A percentile compares a stretch with the other conserved stretches of the same genome.
phyloP scores from a whole-genome alignment of 176 grass and related monocot species.

The Oryza nivara region DNA sequence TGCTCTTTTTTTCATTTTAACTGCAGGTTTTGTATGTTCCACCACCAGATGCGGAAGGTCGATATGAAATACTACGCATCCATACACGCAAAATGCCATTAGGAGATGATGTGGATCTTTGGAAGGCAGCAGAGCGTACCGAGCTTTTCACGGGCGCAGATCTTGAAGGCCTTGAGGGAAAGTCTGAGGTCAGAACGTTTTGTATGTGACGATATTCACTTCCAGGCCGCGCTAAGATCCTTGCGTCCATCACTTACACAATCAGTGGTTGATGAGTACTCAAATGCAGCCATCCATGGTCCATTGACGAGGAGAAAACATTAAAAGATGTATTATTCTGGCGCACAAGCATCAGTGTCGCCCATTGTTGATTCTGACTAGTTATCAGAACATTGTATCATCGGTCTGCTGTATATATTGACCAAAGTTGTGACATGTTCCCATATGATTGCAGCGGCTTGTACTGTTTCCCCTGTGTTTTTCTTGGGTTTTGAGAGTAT shows the following conservation, averaged over 20 bases:
- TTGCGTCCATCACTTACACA: conserved; percentile 69
- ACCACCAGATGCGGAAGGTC: conserved; percentile 67
- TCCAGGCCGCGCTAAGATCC: conserved; percentile 56
- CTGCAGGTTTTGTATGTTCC: conserved; percentile 82
- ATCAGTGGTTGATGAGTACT: conserved; percentile 65
- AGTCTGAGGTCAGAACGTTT: conserved; percentile 51
- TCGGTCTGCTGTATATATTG: background rate
- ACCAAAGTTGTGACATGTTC: background rate
- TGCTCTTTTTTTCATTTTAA: conserved; percentile 25
- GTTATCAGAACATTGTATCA: background rate
- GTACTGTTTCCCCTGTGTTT: background rate
- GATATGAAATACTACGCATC: conserved; percentile 71
- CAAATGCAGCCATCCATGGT: conserved; percentile 44
- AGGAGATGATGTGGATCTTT: conserved; percentile 73
- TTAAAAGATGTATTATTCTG: conserved; percentile 22
- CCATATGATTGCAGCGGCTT: no score
- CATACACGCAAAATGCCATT: conserved; percentile 80
- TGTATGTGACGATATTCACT: conserved; percentile 47
- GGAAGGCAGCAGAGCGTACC: conserved; percentile 51
- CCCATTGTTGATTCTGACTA: background rate
- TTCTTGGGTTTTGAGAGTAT: background rate
- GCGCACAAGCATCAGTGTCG: background rate
- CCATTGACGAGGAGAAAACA: conserved; percentile 36
- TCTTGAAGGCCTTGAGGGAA: conserved; percentile 78
- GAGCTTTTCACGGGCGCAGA: conserved; percentile 83